Percentiles rank a stretch among this genome's conserved stretches.
phyloP scores from a whole-genome alignment of 805 yeast genomes.

The Blastobotrys mokoenaii region DNA sequence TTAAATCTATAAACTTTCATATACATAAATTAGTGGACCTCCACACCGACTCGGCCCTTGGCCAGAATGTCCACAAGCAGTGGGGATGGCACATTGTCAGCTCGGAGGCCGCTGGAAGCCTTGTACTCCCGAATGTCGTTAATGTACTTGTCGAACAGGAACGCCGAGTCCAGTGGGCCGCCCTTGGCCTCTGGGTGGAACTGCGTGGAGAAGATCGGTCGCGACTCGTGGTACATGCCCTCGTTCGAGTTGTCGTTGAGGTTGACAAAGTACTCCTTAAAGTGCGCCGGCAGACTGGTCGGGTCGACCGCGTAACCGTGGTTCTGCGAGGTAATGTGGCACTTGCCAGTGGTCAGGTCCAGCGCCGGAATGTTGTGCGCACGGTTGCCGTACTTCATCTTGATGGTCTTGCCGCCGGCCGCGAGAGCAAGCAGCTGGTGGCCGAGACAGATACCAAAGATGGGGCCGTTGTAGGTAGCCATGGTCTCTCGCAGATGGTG shows the following conservation, averaged over 20 bases:
- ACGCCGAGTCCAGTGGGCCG: conserved; percentile 92
- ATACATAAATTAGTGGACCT: conserved; percentile 27
- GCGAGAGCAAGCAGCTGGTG: conserved; percentile 96
- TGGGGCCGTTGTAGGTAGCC: conserved; percentile 65
- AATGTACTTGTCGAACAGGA: conserved; percentile 85
- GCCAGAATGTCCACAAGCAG: conserved; percentile 32
- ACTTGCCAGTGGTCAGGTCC: conserved; percentile 81
- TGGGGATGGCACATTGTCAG: conserved; percentile 34
- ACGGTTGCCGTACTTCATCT: conserved; percentile 95
- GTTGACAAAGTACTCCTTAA: conserved; percentile 84
- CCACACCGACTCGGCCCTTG: conserved; percentile 36
- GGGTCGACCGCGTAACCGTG: conserved; percentile 97
- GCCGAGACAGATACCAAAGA: conserved; percentile 96
- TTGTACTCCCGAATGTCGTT: conserved; percentile 52
- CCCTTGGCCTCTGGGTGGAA: conserved; percentile 99
- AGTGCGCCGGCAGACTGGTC: conserved; percentile 60
- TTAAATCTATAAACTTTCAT: conserved; percentile 13
- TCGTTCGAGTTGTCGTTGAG: conserved; percentile 94
- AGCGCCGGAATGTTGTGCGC: conserved; percentile 98
- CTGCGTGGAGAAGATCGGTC: conserved; percentile 93
- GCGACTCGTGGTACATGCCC: conserved; percentile 84
- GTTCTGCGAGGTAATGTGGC: conserved; percentile 97
- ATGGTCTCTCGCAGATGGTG: conserved; percentile 64
- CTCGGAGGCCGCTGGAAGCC: conserved; percentile 34
- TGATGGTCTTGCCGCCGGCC: conserved; percentile 84